Evolutionary conservation across 2,329 filamentous ascomycete genomes (phyloP), one percentile per base, ranked within the genome.

Genomic region (Atkinsonella texensis): DNA sequence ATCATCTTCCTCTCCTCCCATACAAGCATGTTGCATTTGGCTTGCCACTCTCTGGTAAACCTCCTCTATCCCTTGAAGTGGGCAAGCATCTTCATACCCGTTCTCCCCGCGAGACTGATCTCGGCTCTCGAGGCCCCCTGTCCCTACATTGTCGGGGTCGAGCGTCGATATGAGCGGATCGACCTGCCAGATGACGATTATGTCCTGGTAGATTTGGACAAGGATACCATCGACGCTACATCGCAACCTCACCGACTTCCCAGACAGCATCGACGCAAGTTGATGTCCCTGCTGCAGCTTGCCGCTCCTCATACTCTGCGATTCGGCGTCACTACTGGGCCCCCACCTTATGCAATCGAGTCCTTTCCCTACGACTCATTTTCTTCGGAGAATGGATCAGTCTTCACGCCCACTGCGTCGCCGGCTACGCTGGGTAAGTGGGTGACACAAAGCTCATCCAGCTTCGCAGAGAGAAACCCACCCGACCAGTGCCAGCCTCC

Each of bases 1-100:
- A 96, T 98, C 67, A 95, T 98, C 63, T 84, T 98, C 57, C 75
- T 97, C 18, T 97, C 93, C 9, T 95, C 90, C 1, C 90, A 98
- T 65, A 93, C 91, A 1, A 85, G 89, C 48, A 97, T 98, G 93
- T 77, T 98, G 53, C 89, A 97, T 62, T 78, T 97, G 44, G 91
- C 89, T 38, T 94, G 87, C 61, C 84, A 89, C 65, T 89, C 91
- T n/a, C 73, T 97, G 52, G 80, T 81, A 33, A 90, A 84, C 65
- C 73, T 97, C 39, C 72, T 98, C 18, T 98, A 95, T 65, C 91
- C 90, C 8, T 73, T 97, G 49, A 86, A 89, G 57, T 97, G 93
- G 91, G 81, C 87, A 3, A 94, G 90, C 59, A 89, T 97, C 47
- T 89, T 95, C 64, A 96, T 97, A 56, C 91, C 91, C 2, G 78